These are phyloP conservation scores for Trichosporon asahii DNA, from an alignment of 1,284 basidiomycete species.

Conservation along the genomic window DNA sequence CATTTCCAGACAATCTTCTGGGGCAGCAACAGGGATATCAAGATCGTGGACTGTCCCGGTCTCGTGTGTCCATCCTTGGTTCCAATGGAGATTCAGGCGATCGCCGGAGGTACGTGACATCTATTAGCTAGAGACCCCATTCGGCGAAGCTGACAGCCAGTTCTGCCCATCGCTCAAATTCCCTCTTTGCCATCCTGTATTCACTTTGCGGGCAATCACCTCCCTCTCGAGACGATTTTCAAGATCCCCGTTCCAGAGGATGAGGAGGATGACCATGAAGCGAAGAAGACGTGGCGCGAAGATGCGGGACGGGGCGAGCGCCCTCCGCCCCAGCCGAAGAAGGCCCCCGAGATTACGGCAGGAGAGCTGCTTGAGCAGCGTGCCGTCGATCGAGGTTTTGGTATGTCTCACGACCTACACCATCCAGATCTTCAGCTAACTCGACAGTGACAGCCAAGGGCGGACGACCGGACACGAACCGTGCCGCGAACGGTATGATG, in stretches of 20 bases:
- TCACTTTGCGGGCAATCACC: conserved; percentile 62
- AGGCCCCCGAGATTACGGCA: conserved; percentile 42
- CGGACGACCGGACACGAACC: conserved; percentile 77
- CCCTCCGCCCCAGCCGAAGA: neutral
- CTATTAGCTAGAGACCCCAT: neutral
- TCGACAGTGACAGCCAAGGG: conserved; percentile 72
- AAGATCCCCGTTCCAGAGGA: conserved; percentile 52
- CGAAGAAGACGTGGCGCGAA: conserved; percentile 43
- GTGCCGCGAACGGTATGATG: conserved; percentile 82
- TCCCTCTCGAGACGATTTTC: conserved; percentile 74
- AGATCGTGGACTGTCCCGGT: conserved; percentile 80
- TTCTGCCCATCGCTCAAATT: conserved; percentile 83
- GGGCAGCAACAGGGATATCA: conserved; percentile 64
- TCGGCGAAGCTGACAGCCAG: conserved; percentile 46
- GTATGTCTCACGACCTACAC: conserved; percentile 24
- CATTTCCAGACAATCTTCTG: conserved; percentile 90
- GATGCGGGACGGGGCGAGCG: neutral
- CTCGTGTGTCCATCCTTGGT: conserved; percentile 75
- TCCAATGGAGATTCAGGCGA: conserved; percentile 73
- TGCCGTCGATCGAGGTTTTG: conserved; percentile 70
- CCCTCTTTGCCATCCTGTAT: conserved; percentile 74
- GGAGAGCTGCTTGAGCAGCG: conserved; percentile 72
- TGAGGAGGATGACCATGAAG: conserved; percentile 33
- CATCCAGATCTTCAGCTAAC: neutral
- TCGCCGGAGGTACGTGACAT: conserved; percentile 39